A percentile compares a stretch with the other conserved stretches of the same genome.
Conservation (phyloP, 345 rosid species). For the Acer campestre region DNA sequence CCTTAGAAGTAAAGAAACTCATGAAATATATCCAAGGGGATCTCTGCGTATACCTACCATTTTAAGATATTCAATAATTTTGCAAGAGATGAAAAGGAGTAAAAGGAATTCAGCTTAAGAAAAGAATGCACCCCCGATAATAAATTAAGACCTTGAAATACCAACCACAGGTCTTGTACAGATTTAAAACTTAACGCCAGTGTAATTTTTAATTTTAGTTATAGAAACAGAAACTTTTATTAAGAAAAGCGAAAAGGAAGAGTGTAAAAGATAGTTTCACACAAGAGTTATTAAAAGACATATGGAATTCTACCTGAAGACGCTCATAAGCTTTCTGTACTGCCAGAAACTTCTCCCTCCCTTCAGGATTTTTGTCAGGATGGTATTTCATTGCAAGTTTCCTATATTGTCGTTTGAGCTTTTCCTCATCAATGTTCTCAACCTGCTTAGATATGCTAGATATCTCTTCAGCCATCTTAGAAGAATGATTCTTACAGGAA, state of each 20-base stretch:
- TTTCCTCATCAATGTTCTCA: constrained; percentile 99
- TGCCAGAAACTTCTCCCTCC: constrained; percentile 96
- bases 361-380: constrained; percentile 99
- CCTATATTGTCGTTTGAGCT: constrained; percentile 98
- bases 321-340: constrained; percentile 99
- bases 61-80: not conserved
- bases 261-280: not conserved
- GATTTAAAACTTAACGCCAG: not conserved
- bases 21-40: not conserved
- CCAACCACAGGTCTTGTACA: not conserved
- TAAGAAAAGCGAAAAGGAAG: not conserved
- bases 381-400: constrained; percentile 99
- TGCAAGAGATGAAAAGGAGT: not conserved
- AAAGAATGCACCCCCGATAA: not conserved
- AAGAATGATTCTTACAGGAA: constrained; percentile 35
- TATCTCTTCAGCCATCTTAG: constrained; percentile 52
- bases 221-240: not conserved
- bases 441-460: constrained; percentile 77
- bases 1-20: not conserved
- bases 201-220: not conserved
- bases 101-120: not conserved
- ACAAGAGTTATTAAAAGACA: constrained; percentile 13
- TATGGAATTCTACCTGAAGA: constrained; percentile 67
- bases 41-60: not conserved
- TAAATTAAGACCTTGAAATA: not conserved